Evolutionary conservation across 495 filamentous ascomycete species (phyloP).

Genomic region (Annulohypoxylon maeteangense): DNA sequence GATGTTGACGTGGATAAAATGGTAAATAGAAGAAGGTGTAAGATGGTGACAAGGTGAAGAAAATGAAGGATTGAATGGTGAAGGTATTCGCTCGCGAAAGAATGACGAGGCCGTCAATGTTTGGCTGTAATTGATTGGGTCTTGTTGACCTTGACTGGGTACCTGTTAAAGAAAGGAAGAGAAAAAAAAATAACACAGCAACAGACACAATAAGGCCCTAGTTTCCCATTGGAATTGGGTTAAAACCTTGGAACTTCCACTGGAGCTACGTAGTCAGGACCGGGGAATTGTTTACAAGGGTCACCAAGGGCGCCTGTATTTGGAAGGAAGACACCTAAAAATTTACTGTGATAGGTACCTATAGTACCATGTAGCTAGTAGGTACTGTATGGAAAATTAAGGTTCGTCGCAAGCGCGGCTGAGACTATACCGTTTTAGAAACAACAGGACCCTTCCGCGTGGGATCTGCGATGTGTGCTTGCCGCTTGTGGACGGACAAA

Average conservation of each 20-base stretch:
- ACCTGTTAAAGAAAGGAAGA: slow-evolving; percentile 4
- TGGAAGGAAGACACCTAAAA: too few relatives aligned
- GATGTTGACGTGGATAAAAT: slow-evolving; percentile 25
- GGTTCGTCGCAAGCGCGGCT: slow-evolving; percentile 27
- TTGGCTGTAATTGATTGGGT: slow-evolving; percentile 48
- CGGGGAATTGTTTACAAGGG: slow-evolving; percentile 6
- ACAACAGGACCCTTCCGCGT: slow-evolving; percentile 30
- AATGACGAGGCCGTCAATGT: slow-evolving; percentile 49
- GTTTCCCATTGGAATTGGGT: slow-evolving; percentile 26
- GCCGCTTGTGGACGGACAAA: slow-evolving; percentile 12
- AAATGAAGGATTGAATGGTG: slow-evolving; percentile 33
- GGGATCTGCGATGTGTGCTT: slow-evolving; percentile 26
- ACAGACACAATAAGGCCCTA: slow-evolving; percentile 20
- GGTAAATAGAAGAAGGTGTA: slow-evolving; percentile 31
- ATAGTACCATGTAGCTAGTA: too few relatives aligned
- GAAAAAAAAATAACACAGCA: slow-evolving; percentile 41
- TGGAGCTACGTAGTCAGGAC: slow-evolving; percentile 34
- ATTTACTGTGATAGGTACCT: neutral
- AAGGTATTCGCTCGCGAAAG: slow-evolving; percentile 40
- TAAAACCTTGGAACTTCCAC: neutral
- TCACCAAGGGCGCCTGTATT: neutral
- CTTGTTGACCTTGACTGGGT: slow-evolving; percentile 37
- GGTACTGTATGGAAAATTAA: too few relatives aligned
- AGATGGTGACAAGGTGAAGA: slow-evolving; percentile 30
- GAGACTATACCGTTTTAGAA: slow-evolving; percentile 37